Evolutionary conservation across 208 protist species (phyloP), one percentile per base, ranked within the genome.

Genomic region (Wallacemonas rigidus): DNA sequence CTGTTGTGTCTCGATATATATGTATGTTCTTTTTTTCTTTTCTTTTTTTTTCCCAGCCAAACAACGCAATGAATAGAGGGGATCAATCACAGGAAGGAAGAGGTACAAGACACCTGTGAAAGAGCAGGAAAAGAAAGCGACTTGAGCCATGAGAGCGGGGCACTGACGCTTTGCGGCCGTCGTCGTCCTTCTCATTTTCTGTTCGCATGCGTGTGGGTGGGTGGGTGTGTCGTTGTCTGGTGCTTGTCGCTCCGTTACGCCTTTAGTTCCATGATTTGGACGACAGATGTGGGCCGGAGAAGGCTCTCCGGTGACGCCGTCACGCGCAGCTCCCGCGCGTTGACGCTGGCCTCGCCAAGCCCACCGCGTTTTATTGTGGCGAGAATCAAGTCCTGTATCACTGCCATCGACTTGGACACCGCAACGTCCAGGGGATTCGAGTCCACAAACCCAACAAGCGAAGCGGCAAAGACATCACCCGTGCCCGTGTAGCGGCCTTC

Each of bases 401-500:
- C 91, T 3, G 71, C 87, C 89, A 96, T 96, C 41, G 91, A 79
- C 74, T 90, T 89, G 60, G 77, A 83, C 2, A 93, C 80, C 38
- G 89, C 91, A 12, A 85, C 41, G 11, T 89, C 80, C 45, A 92
- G 72, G 36, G 86, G 74, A 51, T 75, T 55, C 15, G 40, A 14
- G 76, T 94, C 83, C 0, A 71, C 72, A 69, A 96, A 96, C 51
- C 84, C 89, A 3, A 94, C 43, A 8, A 96, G 75, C 15, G 69
- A 83, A 3, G 91, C 91, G 1, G 88, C 87, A 61, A 96, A 96
- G 38, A 93, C 79, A 62, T 96, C 91, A 9, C 91, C 91, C 11
- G 91, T 96, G 50, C 91, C 91, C 8, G 91, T 96, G 83, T 96
- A 96, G 38, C 80, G 87, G 1, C 91, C 91, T 39, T 87, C 76